Evolutionary conservation across 345 rosid genomes (phyloP), one percentile per base, ranked within the genome.

Genomic region (Hibiscus trionum): DNA sequence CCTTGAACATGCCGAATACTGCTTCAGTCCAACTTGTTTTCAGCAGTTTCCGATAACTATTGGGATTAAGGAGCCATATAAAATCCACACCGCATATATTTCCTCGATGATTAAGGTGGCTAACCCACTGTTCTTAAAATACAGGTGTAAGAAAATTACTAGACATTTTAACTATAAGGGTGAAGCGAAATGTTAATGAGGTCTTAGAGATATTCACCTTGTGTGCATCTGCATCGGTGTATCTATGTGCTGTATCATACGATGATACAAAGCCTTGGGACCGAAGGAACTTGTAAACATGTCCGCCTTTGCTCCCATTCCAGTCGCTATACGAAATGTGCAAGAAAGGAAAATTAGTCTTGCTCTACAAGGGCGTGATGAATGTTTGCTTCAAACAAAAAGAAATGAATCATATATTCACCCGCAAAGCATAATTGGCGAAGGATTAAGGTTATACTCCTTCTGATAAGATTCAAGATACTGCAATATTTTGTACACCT

Each of bases 291-390:
- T 86, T 89, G 88, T 90, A 95, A 66, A 92, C 97, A 76, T 92
- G 96, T 35, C 97, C 99, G 3, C 96, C 85, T 79, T 95, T 95
- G 83, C 97, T 95, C 42, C 99, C 99, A 31, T 95, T 95, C 97
- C 99, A 95, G 76, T 95, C 99, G 26, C 99, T 95, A 76, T 39
- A 73, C 9, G 27, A 79, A 52, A 73, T 11, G 31, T 11, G 12
- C 64, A 60, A 24, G 61, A 5, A 49, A 39, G 65, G 62, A 70
- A 61, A 69, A 70, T 21, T 12, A 70, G 72, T 33, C 24, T 56
- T 16, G 55, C 29, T 17, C 60, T 6, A 65, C 31, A 11, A 70
- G 17, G n/a, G 42, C 35, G 64, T 35, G 29, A 17, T 29, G 12
- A 27, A 14, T 15, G 4, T 35, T 33, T 14, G 31, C 3, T 27